A percentile compares a stretch with the other conserved stretches of the same genome.
These are phyloP conservation scores for Alternaria panax DNA, from an alignment of 2,329 filamentous ascomycete species.

Conservation along the genomic window DNA sequence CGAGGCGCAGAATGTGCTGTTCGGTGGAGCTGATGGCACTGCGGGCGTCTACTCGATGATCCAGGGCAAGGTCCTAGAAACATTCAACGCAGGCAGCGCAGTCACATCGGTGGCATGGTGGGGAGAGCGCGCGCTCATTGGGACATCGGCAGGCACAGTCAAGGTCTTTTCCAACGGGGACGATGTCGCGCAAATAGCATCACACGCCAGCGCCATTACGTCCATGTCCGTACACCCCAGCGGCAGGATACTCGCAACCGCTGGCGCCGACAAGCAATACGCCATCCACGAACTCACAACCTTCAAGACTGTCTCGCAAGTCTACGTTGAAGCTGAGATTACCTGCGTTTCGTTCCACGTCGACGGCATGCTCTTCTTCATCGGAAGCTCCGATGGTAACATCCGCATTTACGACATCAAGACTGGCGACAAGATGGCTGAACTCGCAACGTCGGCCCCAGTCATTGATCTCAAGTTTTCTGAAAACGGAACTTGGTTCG, in stretches of 20 bases:
- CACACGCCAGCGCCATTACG: slow-evolving; percentile 83
- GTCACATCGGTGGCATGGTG: slow-evolving; percentile 73
- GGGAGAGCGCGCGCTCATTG: slow-evolving; percentile 73
- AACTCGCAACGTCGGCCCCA: slow-evolving; percentile 70
- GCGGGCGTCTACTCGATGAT: slow-evolving; percentile 81
- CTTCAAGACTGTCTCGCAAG: slow-evolving; percentile 74
- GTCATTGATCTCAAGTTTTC: slow-evolving; percentile 84
- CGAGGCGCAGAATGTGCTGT: slow-evolving; percentile 69
- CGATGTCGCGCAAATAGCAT: slow-evolving; percentile 73
- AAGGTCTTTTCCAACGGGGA: slow-evolving; percentile 78
- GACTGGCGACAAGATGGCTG: slow-evolving; percentile 76
- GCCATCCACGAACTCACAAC: slow-evolving; percentile 82
- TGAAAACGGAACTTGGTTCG: slow-evolving; percentile 97
- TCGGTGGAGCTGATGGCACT: slow-evolving; percentile 77
- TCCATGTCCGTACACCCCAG: slow-evolving; percentile 83
- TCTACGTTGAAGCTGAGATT: slow-evolving; percentile 79
- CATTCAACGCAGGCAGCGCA: slow-evolving; percentile 68
- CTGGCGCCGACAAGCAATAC: slow-evolving; percentile 91
- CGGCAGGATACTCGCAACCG: slow-evolving; percentile 82
- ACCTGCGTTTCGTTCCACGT: slow-evolving; percentile 88
- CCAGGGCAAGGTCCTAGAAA: slow-evolving; percentile 75
- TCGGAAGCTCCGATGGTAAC: slow-evolving; percentile 78
- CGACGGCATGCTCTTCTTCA: slow-evolving; percentile 92
- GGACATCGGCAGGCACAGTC: slow-evolving; percentile 77
- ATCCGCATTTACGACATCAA: slow-evolving; percentile 91